Evolutionary conservation across 352 stramenopile genomes (phyloP), one percentile per base, ranked within the genome.

Genomic region (Phytophthora lateralis): DNA sequence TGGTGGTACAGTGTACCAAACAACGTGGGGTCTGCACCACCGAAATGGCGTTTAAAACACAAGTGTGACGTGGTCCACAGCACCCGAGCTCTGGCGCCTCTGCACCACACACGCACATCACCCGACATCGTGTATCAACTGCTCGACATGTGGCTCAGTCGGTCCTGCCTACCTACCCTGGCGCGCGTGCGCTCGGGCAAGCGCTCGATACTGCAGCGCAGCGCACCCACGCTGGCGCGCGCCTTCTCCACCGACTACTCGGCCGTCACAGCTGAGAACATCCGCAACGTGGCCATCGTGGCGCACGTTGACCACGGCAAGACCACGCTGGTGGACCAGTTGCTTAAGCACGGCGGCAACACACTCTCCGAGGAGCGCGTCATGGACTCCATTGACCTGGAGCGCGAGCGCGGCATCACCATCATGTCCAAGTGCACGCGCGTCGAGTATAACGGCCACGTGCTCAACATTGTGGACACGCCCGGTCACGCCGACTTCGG

Each of bases 371-470:
- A 84, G 67, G 93, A 98, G 56, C 86, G 96, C 52, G 92, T 99
- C 3, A 99, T 99, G 97, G 98, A 99, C 78, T 98, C 88, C 51
- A 98, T 98, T 57, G 96, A 98, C 56, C 69, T 99, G 21, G 97
- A 99, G 85, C 91, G 95, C 49, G 97, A 99, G 79, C 94, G 97
- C 15, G 97, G 97, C 15, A 99, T 99, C 68, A 99, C 97, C 15
- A 99, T 99, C 75, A 98, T 98, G 73, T 98, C 89, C 66, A 99
- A 99, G 80, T 97, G 96, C 59, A 99, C 97, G 43, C 87, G 96
- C 27, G 85, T 99, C 50, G 79, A 98, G 62, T 99, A 98, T 76
- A 81, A 88, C 45, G 97, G 89, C 39, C 81, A 98, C 39, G 83
- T 97, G 48, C 89, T 99, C 59, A 99, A 99, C 75, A 95, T 99